Conservation (phyloP, 257 asterid species). For the Salvia hispanica region DNA sequence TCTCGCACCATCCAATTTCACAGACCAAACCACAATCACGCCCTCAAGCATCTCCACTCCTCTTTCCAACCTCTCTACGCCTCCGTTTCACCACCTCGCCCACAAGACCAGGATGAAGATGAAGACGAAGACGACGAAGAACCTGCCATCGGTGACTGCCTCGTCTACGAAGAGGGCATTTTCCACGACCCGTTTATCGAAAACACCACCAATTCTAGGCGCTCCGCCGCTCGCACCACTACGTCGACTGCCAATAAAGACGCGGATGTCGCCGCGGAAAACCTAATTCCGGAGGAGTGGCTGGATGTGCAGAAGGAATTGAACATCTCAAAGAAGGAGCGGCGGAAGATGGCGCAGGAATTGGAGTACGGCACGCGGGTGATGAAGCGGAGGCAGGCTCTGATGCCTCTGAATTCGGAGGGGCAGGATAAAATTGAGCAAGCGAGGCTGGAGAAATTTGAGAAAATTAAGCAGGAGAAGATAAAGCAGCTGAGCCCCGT, state of each 20-base stretch:
- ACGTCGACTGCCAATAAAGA: conserved; percentile 26
- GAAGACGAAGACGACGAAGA: conserved; percentile 47
- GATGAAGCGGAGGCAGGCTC: conserved; percentile 59
- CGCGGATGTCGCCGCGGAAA: conserved; percentile 50
- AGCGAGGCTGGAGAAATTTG: not conserved
- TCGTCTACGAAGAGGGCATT: conserved; percentile 83
- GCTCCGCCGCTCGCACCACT: conserved; percentile 3
- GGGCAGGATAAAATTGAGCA: conserved; percentile 14
- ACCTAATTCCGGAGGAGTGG: conserved; percentile 87
- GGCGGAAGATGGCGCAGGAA: conserved; percentile 62
- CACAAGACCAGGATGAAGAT: conserved; percentile 29
- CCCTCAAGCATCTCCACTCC: conserved; percentile 29
- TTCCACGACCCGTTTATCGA: conserved; percentile 73
- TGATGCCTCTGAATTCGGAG: conserved; percentile 55
- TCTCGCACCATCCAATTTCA: conserved; percentile 22
- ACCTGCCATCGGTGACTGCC: conserved; percentile 73
- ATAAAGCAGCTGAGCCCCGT: conserved; percentile 69
- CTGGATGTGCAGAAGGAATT: conserved; percentile 58
- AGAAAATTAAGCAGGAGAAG: conserved; percentile 49
- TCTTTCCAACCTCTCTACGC: conserved; percentile 39
- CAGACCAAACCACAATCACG: not conserved
- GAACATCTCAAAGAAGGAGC: conserved; percentile 83
- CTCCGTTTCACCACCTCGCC: conserved; percentile 24
- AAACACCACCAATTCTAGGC: conserved; percentile 12
- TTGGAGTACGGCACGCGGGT: conserved; percentile 67